Percentiles rank a stretch among this genome's conserved stretches.
phyloP scores from a whole-genome alignment of 1,139 yeast species.

The Debaryomycetaceae sp. region DNA sequence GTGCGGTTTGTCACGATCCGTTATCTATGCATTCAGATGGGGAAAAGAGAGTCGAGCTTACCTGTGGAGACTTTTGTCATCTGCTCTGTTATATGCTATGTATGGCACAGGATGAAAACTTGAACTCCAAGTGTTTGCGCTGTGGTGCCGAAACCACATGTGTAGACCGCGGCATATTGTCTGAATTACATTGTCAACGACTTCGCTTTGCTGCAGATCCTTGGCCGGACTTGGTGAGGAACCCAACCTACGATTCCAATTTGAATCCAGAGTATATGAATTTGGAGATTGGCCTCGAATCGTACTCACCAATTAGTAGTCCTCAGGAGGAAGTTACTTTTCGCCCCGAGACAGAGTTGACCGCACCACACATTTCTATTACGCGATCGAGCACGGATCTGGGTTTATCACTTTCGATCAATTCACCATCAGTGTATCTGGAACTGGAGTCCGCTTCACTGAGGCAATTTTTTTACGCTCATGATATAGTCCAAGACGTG shows the following conservation, averaged over 20 bases:
- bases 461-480: too few relatives aligned
- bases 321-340: not conserved
- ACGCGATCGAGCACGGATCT: not conserved
- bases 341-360: not conserved
- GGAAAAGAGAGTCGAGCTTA: constrained; percentile 6
- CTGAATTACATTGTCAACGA: not conserved
- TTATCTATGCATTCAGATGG: constrained; percentile 4
- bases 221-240: not conserved
- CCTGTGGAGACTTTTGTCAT: constrained; percentile 9
- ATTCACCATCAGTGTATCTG: too few relatives aligned
- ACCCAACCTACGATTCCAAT: not conserved
- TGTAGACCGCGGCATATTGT: constrained; percentile 1
- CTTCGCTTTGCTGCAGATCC: not conserved
- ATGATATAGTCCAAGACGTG: too few relatives aligned
- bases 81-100: constrained; percentile 5
- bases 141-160: constrained; percentile 3
- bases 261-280: constrained; percentile 4
- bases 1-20: constrained; percentile 6
- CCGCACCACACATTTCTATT: not conserved
- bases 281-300: constrained; percentile 6
- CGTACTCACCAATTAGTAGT: constrained; percentile 2
- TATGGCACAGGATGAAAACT: constrained; percentile 1
- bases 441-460: too few relatives aligned
- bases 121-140: constrained; percentile 1
- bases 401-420: not conserved